phyloP scores from a whole-genome alignment of 73 alveolate genomes.

The Paramecium sonneborni region DNA sequence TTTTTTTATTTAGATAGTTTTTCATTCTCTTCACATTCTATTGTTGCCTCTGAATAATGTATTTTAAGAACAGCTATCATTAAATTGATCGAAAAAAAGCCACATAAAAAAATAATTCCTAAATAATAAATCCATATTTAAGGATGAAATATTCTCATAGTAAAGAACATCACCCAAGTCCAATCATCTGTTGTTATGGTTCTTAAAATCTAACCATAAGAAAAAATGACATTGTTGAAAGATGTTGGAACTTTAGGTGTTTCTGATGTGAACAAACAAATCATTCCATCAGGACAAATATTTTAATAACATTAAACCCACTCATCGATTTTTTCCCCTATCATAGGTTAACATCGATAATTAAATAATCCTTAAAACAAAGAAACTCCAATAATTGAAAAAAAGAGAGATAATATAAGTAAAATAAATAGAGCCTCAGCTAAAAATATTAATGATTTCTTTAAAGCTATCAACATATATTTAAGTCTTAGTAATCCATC shows the following conservation, averaged over 20 bases:
- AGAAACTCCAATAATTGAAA: not conserved
- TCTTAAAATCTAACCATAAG: not conserved
- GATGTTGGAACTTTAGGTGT: not conserved
- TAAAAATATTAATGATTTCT: not conserved
- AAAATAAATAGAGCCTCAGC: not conserved
- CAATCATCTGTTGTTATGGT: conserved; percentile 20
- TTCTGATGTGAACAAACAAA: not conserved
- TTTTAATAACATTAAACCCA: not conserved
- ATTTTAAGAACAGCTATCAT: not conserved
- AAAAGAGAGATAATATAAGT: not conserved
- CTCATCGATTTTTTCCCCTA: not conserved
- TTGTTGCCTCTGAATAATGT: not conserved
- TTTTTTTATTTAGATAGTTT: not conserved
- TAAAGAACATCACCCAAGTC: conserved; percentile 2
- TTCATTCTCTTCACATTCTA: not conserved
- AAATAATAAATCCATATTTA: not conserved
- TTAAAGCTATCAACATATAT: conserved; percentile 9
- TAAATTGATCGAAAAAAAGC: not conserved
- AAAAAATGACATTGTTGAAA: not conserved
- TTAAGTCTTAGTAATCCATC: not conserved
- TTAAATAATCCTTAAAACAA: conserved; percentile 13
- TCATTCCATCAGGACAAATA: not conserved
- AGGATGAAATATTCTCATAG: not conserved
- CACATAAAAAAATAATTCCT: not conserved
- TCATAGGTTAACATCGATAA: not conserved